Percentiles rank a stretch among this genome's conserved stretches.
These are phyloP conservation scores for Plantago ovata DNA, from an alignment of 257 asterid genomes.

Conservation along the genomic window DNA sequence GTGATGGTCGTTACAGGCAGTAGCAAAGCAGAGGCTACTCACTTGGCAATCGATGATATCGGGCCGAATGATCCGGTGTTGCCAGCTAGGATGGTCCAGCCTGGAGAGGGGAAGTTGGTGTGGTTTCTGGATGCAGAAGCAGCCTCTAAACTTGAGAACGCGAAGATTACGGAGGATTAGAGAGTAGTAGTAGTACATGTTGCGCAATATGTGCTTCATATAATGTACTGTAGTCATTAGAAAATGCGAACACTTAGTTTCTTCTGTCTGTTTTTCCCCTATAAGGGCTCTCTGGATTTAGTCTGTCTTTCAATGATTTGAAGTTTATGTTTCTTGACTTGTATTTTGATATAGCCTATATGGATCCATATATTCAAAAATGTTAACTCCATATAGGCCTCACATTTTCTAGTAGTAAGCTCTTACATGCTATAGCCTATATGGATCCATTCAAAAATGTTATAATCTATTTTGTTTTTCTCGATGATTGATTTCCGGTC, in stretches of 20 bases:
- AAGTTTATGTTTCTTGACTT: too few species aligned
- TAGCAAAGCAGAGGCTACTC: constrained; percentile 57
- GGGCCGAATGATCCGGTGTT: constrained; percentile 34
- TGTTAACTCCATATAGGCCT: too few species aligned
- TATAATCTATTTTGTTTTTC: too few species aligned
- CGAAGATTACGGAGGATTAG: constrained; percentile 39
- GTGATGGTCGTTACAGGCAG: constrained; percentile 45
- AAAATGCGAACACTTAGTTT: constrained; percentile 29
- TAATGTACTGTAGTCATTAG: constrained; percentile 40
- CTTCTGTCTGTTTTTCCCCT: constrained; percentile 8
- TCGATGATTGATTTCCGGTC: too few species aligned
- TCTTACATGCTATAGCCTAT: too few species aligned
- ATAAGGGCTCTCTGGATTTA: constrained; percentile 20
- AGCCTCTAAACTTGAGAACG: constrained; percentile 54
- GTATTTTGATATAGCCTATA: too few species aligned
- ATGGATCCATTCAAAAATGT: too few species aligned
- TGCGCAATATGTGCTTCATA: constrained; percentile 16
- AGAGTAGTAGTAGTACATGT: constrained; percentile 13
- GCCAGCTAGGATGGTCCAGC: constrained; percentile 73
- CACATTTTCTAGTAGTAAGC: too few species aligned
- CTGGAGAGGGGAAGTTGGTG: constrained; percentile 60
- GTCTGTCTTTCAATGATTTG: not conserved
- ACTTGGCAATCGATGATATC: constrained; percentile 39
- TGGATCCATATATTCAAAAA: too few species aligned
- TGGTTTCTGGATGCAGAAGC: constrained; percentile 83